Evolutionary conservation across 345 rosid genomes (phyloP).

Genomic region (Geranium brycei): DNA sequence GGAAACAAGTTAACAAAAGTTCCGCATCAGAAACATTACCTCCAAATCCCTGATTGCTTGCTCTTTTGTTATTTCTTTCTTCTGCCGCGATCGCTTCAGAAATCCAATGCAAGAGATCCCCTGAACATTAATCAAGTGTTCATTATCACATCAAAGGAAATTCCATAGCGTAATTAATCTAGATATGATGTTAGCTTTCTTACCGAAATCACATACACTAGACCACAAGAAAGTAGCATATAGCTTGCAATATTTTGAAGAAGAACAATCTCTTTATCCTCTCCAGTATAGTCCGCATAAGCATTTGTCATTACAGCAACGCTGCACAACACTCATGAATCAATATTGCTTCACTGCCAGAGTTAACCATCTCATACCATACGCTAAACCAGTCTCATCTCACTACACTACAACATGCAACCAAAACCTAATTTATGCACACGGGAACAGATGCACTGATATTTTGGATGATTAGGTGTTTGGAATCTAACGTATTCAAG

Average conservation of each 20-base stretch:
- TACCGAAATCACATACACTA: constrained; percentile 60
- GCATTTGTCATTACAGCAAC: constrained; percentile 97
- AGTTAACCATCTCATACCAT: background rate
- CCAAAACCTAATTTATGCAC: background rate
- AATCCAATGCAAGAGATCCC: constrained; percentile 86
- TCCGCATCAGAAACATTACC: constrained; percentile 25
- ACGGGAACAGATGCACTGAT: too few species aligned
- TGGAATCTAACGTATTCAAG: too few species aligned
- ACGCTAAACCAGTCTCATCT: too few species aligned
- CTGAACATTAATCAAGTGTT: constrained; percentile 19
- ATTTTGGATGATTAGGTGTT: too few species aligned
- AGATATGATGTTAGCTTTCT: background rate
- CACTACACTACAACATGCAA: background rate
- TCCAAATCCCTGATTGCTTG: constrained; percentile 75
- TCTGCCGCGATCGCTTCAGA: constrained; percentile 62
- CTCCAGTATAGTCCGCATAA: constrained; percentile 49
- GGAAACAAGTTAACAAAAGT: too few species aligned
- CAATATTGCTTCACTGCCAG: background rate
- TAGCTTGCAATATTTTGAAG: constrained; percentile 77
- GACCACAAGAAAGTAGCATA: constrained; percentile 79
- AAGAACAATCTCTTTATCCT: constrained; percentile 42
- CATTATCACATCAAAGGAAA: too few species aligned
- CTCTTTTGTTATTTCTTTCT: constrained; percentile 58
- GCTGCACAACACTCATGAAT: constrained; percentile 26
- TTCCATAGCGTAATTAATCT: too few species aligned